These are phyloP conservation scores for Marchantia polymorpha DNA, from an alignment of 225 moss, liverwort and hornwort species.

Conservation along the genomic window DNA sequence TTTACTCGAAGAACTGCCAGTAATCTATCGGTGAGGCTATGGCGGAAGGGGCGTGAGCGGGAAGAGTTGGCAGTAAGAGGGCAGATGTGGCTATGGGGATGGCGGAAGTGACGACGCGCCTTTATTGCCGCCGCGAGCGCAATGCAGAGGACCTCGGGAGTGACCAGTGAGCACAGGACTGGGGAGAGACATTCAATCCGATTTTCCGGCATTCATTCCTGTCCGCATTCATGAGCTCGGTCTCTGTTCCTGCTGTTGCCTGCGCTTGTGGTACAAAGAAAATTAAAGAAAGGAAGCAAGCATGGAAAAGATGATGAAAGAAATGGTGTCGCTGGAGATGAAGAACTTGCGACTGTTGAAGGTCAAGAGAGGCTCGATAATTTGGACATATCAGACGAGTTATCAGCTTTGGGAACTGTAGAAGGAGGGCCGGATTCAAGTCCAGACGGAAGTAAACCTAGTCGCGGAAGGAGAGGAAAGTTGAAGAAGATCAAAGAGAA, in stretches of 20 bases:
- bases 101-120: conserved; percentile 22
- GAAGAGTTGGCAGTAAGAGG: conserved; percentile 2
- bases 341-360: conserved; percentile 20
- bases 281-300: conserved; percentile 19
- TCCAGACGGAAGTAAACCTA: conserved; percentile 47
- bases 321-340: conserved; percentile 34
- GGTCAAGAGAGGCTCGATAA: conserved; percentile 19
- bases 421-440: conserved; percentile 39
- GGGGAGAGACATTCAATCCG: conserved; percentile 25
- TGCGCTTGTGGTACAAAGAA: not conserved
- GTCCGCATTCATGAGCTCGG: conserved; percentile 25
- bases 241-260: not conserved
- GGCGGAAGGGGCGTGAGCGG: conserved; percentile 3
- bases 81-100: conserved; percentile 29
- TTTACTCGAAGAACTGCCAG: too few species aligned
- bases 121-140: conserved; percentile 25
- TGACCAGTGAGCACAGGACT: not conserved
- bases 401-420: conserved; percentile 34
- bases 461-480: conserved; percentile 83
- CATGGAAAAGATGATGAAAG: conserved; percentile 31
- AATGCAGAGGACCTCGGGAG: conserved; percentile 1
- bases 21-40: conserved; percentile 25
- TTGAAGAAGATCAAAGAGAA: conserved; percentile 91
- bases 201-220: conserved; percentile 21
- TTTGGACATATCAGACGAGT: conserved; percentile 17